phyloP scores from a whole-genome alignment of 1,284 basidiomycete genomes.

The Apiotrichum brassicae region DNA sequence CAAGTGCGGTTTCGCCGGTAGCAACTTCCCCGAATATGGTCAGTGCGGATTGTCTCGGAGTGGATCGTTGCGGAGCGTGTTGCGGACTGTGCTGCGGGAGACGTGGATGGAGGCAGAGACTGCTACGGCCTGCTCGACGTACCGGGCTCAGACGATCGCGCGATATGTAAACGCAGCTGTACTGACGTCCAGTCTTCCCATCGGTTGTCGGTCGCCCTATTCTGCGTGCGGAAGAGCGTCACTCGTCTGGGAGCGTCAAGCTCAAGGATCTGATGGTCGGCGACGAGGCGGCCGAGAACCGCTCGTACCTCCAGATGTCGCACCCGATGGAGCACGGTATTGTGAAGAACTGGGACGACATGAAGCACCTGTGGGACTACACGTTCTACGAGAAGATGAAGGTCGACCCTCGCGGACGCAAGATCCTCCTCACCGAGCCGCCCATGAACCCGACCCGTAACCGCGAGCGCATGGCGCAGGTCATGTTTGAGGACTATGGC shows the following conservation, averaged over 20 bases:
- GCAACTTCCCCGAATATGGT: slow-evolving; percentile 98
- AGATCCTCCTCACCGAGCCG: slow-evolving; percentile 95
- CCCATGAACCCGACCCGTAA: slow-evolving; percentile 98
- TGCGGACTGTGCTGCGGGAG: too few species aligned
- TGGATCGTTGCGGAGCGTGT: too few species aligned
- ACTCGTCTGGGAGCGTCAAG: slow-evolving; percentile 56
- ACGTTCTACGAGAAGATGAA: slow-evolving; percentile 94
- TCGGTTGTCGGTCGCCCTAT: slow-evolving; percentile 96
- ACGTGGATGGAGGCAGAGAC: too few species aligned
- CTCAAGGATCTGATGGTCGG: slow-evolving; percentile 99
- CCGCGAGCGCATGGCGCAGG: slow-evolving; percentile 87
- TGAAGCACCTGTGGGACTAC: slow-evolving; percentile 97
- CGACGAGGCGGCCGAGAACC: slow-evolving; percentile 87
- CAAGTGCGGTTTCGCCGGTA: slow-evolving; percentile 96
- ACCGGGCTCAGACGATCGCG: too few species aligned
- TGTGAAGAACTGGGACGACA: slow-evolving; percentile 98
- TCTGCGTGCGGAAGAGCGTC: slow-evolving; percentile 91
- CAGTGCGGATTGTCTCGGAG: too few species aligned
- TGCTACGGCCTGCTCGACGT: too few species aligned
- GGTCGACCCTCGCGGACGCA: slow-evolving; percentile 78
- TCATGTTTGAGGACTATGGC: slow-evolving; percentile 99
- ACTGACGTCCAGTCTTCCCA: slow-evolving; percentile 66
- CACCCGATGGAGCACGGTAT: slow-evolving; percentile 99
- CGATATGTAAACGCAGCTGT: too few species aligned
- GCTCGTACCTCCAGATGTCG: slow-evolving; percentile 91